Evolutionary conservation across 129 eudicot species (phyloP), one percentile per base, ranked within the genome.

Genomic region (Centrapalus pauciflorus): DNA sequence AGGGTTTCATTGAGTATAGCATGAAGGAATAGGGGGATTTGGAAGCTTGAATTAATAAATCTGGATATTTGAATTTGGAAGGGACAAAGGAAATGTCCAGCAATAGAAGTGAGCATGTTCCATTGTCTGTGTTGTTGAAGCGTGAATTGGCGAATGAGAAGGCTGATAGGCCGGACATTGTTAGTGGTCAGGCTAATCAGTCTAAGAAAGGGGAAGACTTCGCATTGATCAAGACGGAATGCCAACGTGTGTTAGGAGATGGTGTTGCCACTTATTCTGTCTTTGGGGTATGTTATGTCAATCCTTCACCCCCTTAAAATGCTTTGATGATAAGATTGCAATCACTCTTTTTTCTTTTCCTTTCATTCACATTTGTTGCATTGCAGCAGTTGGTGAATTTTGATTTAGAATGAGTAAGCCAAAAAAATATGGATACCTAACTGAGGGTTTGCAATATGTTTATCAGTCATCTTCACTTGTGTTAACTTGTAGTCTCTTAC

Each of bases 191-290:
- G 69, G 93, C 90, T 40, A 79, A 72, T 49, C 93, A 94, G 48
- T 86, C 95, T 61, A 94, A 94, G 72, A 94, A 94, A 75, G 99
- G 99, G n/a, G 99, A 94, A 64, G 99, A 94, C 64, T 89, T 80
- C 4, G 76, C 93, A 4, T 57, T 94, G 28, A 14, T 89, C 33
- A 89, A 94, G 73, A 80, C 85, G 0, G 90, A 89, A 59, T 89
- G 99, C 57, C 80, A 89, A 34, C 85, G 96, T 13, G 72, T 71
- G 6, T 46, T 84, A 52, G 97, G 93, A 33, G 97, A 94, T 69
- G 95, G 87, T 17, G 79, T 86, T 63, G 69, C 99, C 38, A 86
- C 95, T 16, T 94, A 75, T 73, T 87, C 87, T 51, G 97, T 84
- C 38, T 94, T 89, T 34, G 99, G 81, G 90, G 97, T 94, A 74